phyloP scores from a whole-genome alignment of 116 monocot species.

The Phalaenopsis hybrid region DNA sequence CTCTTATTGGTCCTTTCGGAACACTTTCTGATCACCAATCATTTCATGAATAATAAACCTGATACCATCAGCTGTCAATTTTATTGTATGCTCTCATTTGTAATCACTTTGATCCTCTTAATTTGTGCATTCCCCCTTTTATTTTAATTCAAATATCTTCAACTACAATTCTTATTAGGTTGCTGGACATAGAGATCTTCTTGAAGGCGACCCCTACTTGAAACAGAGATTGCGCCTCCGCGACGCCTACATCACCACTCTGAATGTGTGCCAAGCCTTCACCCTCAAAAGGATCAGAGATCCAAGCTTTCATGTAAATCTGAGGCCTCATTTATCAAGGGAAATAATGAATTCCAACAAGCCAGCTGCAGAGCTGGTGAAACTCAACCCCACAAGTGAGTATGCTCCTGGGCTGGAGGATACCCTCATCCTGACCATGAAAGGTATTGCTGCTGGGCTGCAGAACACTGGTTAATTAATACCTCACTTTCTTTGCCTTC shows the following conservation, averaged over 20 bases:
- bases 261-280: constrained; percentile 85
- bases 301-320: constrained; percentile 54
- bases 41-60: too few relatives aligned
- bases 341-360: constrained; percentile 46
- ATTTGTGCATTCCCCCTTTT: too few relatives aligned
- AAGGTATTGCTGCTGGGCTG: constrained; percentile 95
- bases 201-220: constrained; percentile 88
- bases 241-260: constrained; percentile 76
- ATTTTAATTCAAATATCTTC: too few relatives aligned
- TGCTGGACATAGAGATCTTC: constrained; percentile 84
- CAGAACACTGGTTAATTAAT: constrained; percentile 87
- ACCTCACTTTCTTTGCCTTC: neutral
- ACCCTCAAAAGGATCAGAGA: constrained; percentile 85
- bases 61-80: too few relatives aligned
- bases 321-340: constrained; percentile 71
- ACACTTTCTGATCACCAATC: too few relatives aligned
- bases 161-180: constrained; percentile 31
- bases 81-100: too few relatives aligned
- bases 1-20: too few relatives aligned
- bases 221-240: constrained; percentile 75
- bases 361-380: constrained; percentile 73
- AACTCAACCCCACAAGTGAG: constrained; percentile 86
- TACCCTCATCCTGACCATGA: constrained; percentile 96
- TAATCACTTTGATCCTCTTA: too few relatives aligned
- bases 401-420: constrained; percentile 91